phyloP scores from a whole-genome alignment of 2,329 filamentous ascomycete genomes.

The Epichloe aotearoae region DNA sequence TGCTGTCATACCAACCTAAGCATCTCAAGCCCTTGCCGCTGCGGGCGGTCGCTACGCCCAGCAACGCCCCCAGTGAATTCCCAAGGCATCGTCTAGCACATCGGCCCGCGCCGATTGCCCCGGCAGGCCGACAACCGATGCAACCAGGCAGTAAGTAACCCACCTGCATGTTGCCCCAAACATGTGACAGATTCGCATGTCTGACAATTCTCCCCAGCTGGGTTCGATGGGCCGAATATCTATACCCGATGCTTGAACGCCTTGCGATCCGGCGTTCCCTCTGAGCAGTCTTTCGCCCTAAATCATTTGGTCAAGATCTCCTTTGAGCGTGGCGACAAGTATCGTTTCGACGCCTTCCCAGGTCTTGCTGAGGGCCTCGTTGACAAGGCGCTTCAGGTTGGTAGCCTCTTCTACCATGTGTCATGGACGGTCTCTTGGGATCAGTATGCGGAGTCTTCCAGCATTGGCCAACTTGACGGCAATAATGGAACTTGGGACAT shows the following conservation, averaged over 20 bases:
- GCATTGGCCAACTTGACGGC: conserved; percentile 31
- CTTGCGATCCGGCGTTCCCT: conserved; percentile 62
- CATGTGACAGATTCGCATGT: neutral
- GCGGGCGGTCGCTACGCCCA: conserved; percentile 61
- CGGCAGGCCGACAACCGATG: conserved; percentile 28
- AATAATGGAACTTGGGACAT: conserved; percentile 37
- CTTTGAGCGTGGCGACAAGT: conserved; percentile 87
- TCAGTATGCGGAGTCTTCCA: conserved; percentile 36
- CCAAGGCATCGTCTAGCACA: conserved; percentile 29
- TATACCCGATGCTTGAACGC: conserved; percentile 80
- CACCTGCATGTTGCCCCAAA: neutral
- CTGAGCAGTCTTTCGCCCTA: conserved; percentile 84
- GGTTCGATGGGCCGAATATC: conserved; percentile 72
- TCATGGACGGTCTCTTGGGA: conserved; percentile 68
- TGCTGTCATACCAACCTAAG: conserved; percentile 58
- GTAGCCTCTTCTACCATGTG: conserved; percentile 67
- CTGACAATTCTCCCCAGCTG: conserved; percentile 22
- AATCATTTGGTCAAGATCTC: conserved; percentile 94
- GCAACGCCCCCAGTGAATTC: conserved; percentile 59
- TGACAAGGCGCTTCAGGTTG: conserved; percentile 69
- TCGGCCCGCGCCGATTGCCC: conserved; percentile 16
- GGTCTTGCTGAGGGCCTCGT: conserved; percentile 79
- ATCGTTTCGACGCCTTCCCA: conserved; percentile 84
- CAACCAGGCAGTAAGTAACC: conserved; percentile 47
- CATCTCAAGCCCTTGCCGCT: conserved; percentile 50